Percentiles rank a stretch among this genome's conserved stretches.
Evolutionary conservation across 73 alveolate species (phyloP).

Genomic region (Paramecium octaurelia): DNA sequence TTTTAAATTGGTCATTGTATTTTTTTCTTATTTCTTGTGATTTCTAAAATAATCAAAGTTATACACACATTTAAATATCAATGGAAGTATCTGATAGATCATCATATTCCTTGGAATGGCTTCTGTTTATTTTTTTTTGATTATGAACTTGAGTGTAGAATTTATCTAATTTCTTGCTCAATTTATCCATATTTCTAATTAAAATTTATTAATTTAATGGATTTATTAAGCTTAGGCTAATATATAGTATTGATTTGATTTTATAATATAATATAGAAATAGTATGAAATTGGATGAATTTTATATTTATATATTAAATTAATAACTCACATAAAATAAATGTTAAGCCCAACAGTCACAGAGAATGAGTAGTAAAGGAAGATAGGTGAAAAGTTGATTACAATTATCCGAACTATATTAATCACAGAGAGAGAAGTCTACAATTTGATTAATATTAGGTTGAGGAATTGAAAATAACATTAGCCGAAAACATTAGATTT

Average conservation of each 20-base stretch:
- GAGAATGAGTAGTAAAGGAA: background rate
- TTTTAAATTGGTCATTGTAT: background rate
- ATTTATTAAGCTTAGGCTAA: background rate
- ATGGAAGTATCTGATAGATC: background rate
- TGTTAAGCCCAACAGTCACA: background rate
- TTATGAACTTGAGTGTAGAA: background rate
- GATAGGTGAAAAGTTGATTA: background rate
- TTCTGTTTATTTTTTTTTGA: background rate
- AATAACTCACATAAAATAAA: background rate
- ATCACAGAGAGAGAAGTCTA: constrained; percentile 17
- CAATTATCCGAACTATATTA: background rate
- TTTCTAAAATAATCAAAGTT: background rate
- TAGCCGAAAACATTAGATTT: constrained; percentile 28
- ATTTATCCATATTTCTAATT: background rate
- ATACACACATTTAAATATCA: background rate
- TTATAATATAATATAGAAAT: too few relatives aligned
- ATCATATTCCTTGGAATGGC: background rate
- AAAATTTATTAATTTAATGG: background rate
- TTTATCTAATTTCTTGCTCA: background rate
- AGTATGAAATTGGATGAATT: background rate
- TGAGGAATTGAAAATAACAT: constrained; percentile 41
- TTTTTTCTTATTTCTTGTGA: background rate
- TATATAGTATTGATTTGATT: background rate
- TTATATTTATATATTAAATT: background rate
- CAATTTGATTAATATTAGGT: background rate